phyloP scores from a whole-genome alignment of 2,329 filamentous ascomycete species.

The Colletotrichum salicis region DNA sequence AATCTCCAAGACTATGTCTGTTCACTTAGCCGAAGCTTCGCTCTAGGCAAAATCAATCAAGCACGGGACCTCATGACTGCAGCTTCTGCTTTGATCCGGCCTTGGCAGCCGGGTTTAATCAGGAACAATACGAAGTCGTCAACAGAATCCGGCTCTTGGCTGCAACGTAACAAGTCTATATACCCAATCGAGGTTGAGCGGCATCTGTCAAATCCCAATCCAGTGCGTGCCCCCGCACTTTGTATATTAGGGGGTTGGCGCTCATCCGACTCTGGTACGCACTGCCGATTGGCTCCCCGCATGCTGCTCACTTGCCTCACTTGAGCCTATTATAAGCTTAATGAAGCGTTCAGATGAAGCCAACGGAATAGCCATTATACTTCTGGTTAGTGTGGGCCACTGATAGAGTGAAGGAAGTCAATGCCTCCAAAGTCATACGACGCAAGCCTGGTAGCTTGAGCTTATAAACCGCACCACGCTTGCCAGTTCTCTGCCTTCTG shows the following conservation, averaged over 20 bases:
- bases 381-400: not conserved
- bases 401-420: not conserved
- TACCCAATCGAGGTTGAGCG: not conserved
- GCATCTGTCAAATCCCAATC: not conserved
- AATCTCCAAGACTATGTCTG: not conserved
- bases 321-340: slow-evolving; percentile 23
- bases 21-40: not conserved
- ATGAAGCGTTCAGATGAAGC: not conserved
- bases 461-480: not conserved
- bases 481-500: not conserved
- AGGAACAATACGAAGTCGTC: not conserved
- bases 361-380: not conserved
- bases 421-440: not conserved
- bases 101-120: not conserved
- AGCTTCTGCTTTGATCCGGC: not conserved
- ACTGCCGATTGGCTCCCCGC: slow-evolving; percentile 16
- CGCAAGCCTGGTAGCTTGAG: not conserved
- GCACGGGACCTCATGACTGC: not conserved
- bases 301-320: not conserved
- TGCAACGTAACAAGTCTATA: not conserved
- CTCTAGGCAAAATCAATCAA: not conserved
- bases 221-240: slow-evolving; percentile 6
- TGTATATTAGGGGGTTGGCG: not conserved
- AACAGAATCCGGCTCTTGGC: slow-evolving; percentile 2
- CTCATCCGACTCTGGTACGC: not conserved